Evolutionary conservation across 1,139 yeast species (phyloP).

Genomic region (Zygosaccharomyces sapae): DNA sequence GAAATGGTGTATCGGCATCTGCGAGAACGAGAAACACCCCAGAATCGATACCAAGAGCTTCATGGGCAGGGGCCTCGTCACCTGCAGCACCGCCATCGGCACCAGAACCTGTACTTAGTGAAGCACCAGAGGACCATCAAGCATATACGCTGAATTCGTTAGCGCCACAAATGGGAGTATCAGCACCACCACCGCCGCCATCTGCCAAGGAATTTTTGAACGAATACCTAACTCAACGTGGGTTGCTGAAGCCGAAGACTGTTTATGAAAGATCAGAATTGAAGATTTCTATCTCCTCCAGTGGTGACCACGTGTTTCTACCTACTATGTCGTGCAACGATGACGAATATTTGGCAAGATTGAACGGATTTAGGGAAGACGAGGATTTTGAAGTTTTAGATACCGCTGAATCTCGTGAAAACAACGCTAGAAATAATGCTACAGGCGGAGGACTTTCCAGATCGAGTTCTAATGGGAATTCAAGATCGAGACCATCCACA

Average conservation of each 20-base stretch:
- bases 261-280: constrained; percentile 18
- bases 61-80: too few species aligned
- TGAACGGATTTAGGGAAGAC: constrained; percentile 25
- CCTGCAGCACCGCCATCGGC: too few species aligned
- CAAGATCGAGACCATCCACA: neutral
- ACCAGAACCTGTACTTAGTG: neutral
- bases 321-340: constrained; percentile 33
- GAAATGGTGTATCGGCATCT: neutral
- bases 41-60: neutral
- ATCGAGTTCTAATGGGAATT: constrained; percentile 2
- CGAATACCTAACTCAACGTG: constrained; percentile 29
- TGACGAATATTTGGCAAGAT: constrained; percentile 32
- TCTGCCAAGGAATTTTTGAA: constrained; percentile 19
- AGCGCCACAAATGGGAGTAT: neutral
- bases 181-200: constrained; percentile 5
- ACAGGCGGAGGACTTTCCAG: neutral
- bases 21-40: neutral
- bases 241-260: constrained; percentile 25
- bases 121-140: neutral
- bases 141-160: neutral
- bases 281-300: constrained; percentile 29
- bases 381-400: constrained; percentile 9
- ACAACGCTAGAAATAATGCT: neutral
- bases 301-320: constrained; percentile 33
- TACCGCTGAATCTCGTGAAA: constrained; percentile 2